phyloP scores from a whole-genome alignment of 139 green algal species.

The Spirogloea muscicola region DNA sequence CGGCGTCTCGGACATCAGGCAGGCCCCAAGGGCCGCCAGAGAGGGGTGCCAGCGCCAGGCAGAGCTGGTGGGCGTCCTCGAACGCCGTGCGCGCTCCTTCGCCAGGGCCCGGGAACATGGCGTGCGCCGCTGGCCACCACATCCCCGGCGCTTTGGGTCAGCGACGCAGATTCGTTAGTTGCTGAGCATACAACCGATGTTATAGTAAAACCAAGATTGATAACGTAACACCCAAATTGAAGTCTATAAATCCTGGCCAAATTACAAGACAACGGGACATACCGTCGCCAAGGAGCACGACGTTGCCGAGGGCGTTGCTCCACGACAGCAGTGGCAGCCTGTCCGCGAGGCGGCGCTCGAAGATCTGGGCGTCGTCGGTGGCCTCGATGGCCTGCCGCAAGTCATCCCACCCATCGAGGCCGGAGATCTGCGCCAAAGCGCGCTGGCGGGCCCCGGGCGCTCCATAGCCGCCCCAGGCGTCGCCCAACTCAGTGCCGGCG shows the following conservation, averaged over 20 bases:
- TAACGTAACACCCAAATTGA: too few relatives aligned
- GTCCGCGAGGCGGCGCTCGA: constrained; percentile 55
- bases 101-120: constrained; percentile 53
- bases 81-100: constrained; percentile 53
- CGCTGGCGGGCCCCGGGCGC: constrained; percentile 52
- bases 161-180: too few relatives aligned
- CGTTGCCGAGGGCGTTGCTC: constrained; percentile 14
- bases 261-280: too few relatives aligned
- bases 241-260: too few relatives aligned
- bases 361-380: constrained; percentile 50
- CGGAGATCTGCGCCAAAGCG: constrained; percentile 23
- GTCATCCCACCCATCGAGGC: constrained; percentile 25
- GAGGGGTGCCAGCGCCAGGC: constrained; percentile 43
- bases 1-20: too few relatives aligned
- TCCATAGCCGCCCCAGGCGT: constrained; percentile 37
- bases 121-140: constrained; percentile 44
- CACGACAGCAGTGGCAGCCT: constrained; percentile 38
- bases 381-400: constrained; percentile 31
- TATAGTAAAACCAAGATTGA: too few relatives aligned
- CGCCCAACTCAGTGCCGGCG: constrained; percentile 24
- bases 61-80: constrained; percentile 55
- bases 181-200: too few relatives aligned
- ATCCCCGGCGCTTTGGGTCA: too few relatives aligned
- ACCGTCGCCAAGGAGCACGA: constrained; percentile 55
- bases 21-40: too few relatives aligned